A percentile compares a stretch with the other conserved stretches of the same genome.
These are phyloP conservation scores for Spiraea crenata DNA, from an alignment of 331 rosid species.

Conservation along the genomic window DNA sequence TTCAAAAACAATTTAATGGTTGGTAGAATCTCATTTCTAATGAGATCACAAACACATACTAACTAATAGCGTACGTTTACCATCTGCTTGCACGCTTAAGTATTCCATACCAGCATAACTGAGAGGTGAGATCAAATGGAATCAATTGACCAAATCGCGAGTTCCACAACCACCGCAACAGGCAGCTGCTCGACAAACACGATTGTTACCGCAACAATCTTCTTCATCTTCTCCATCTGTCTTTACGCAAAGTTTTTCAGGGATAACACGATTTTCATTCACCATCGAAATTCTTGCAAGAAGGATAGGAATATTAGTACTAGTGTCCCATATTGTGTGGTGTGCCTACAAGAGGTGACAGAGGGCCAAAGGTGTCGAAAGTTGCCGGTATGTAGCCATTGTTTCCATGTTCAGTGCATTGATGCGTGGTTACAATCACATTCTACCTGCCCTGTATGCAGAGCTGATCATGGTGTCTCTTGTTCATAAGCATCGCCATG, in stretches of 20 bases:
- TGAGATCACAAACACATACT: too few species aligned
- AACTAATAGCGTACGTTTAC: too few species aligned
- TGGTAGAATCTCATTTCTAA: too few species aligned
- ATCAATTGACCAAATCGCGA: not conserved
- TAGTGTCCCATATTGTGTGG: slow-evolving; percentile 11
- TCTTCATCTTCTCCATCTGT: not conserved
- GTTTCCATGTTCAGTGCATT: slow-evolving; percentile 25
- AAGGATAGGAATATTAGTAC: not conserved
- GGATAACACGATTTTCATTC: not conserved
- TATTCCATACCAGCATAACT: too few species aligned
- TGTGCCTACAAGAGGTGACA: slow-evolving; percentile 16
- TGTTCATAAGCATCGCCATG: not conserved
- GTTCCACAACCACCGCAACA: not conserved
- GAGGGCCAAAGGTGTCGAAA: slow-evolving; percentile 19
- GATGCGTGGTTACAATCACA: slow-evolving; percentile 15
- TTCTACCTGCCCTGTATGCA: slow-evolving; percentile 26
- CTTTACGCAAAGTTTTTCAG: not conserved
- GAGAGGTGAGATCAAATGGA: not conserved
- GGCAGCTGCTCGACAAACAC: not conserved
- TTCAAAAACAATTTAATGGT: too few species aligned
- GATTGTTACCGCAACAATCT: not conserved
- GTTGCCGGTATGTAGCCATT: slow-evolving; percentile 26
- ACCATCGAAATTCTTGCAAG: not conserved
- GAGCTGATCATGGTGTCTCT: slow-evolving; percentile 16
- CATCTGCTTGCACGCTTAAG: too few species aligned